phyloP scores from a whole-genome alignment of 2,329 filamentous ascomycete species.

The Calonectria hawksworthii region DNA sequence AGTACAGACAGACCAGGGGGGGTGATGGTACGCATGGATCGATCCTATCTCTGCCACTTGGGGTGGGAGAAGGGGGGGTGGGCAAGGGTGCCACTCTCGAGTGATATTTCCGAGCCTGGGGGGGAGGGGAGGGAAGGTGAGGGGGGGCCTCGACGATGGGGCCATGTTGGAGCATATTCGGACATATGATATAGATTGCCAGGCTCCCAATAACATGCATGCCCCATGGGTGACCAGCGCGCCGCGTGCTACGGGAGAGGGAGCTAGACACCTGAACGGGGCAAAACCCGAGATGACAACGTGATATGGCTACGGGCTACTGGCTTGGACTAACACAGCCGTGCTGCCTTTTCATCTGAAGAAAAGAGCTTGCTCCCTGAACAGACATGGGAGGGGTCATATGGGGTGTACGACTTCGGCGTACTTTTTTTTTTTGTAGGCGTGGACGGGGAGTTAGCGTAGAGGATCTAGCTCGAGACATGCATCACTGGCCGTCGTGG shows the following conservation, averaged over 20 bases:
- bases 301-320: background rate
- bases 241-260: background rate
- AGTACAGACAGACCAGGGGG: background rate
- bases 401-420: background rate
- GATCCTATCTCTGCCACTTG: background rate
- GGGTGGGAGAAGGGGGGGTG: background rate
- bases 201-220: background rate
- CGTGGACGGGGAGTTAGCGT: background rate
- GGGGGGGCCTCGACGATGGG: background rate
- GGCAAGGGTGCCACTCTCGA: background rate
- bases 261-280: background rate
- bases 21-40: slow-evolving; percentile 6
- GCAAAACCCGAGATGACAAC: background rate
- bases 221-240: background rate
- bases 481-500: background rate
- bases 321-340: background rate
- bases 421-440: background rate
- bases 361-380: background rate
- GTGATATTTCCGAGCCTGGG: background rate
- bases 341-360: background rate
- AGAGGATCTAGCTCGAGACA: background rate
- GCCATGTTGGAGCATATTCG: background rate
- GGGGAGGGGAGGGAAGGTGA: too few relatives aligned
- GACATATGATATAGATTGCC: background rate
- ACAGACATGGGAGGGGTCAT: background rate